A percentile compares a stretch with the other conserved stretches of the same genome.
Evolutionary conservation across 352 stramenopile species (phyloP).

Genomic region (Globisporangium parvum): DNA sequence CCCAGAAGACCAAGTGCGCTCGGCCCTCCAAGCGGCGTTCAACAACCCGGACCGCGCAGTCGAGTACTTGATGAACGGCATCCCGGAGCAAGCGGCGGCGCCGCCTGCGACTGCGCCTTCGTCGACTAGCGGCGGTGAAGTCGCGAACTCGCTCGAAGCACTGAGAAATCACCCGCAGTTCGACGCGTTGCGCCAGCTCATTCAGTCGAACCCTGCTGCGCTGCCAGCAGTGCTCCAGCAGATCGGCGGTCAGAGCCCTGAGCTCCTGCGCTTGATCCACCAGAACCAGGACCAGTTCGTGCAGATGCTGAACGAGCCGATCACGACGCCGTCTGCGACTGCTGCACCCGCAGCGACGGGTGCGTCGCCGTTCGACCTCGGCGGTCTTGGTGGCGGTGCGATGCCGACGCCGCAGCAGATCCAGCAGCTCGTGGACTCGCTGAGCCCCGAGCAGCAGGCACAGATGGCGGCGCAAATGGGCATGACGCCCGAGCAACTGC

Average conservation of each 20-base stretch:
- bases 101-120: slow-evolving; percentile 20
- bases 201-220: slow-evolving; percentile 79
- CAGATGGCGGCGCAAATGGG: slow-evolving; percentile 84
- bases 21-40: slow-evolving; percentile 73
- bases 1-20: slow-evolving; percentile 77
- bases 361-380: slow-evolving; percentile 45
- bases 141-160: slow-evolving; percentile 57
- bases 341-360: slow-evolving; percentile 18
- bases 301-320: slow-evolving; percentile 85
- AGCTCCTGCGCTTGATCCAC: slow-evolving; percentile 80
- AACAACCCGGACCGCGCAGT: slow-evolving; percentile 85
- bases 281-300: slow-evolving; percentile 86
- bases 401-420: slow-evolving; percentile 83
- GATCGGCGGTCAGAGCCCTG: slow-evolving; percentile 78
- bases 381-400: slow-evolving; percentile 27
- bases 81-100: slow-evolving; percentile 46
- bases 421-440: slow-evolving; percentile 73
- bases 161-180: slow-evolving; percentile 85
- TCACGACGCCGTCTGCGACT: slow-evolving; percentile 40
- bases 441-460: slow-evolving; percentile 67
- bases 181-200: slow-evolving; percentile 68
- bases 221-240: slow-evolving; percentile 79
- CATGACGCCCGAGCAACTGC: slow-evolving; percentile 81
- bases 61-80: slow-evolving; percentile 88
- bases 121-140: slow-evolving; percentile 8